Percentiles rank a stretch among this genome's conserved stretches.
phyloP scores from a whole-genome alignment of 73 alveolate genomes.

The Blepharisma stoltei region DNA sequence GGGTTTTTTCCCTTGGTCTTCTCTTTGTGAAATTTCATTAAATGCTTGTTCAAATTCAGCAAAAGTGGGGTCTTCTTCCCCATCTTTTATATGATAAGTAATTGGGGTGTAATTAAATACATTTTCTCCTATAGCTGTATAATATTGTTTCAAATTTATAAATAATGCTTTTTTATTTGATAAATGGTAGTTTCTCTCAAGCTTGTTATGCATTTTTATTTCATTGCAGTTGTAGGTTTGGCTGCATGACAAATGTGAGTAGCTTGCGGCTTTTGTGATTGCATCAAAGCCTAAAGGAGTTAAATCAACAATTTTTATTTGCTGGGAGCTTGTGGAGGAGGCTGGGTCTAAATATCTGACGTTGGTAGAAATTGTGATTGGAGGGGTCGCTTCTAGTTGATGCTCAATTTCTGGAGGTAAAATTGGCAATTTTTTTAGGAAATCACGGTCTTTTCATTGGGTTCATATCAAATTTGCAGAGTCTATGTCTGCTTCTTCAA shows the following conservation, averaged over 20 bases:
- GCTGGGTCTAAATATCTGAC: background rate
- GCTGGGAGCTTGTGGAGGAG: background rate
- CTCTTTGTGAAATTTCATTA: conserved; percentile 13
- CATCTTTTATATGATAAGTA: conserved; percentile 28
- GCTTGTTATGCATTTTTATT: conserved; percentile 16
- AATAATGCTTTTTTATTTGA: conserved; percentile 37
- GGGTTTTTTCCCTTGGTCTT: conserved; percentile 28
- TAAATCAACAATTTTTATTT: background rate
- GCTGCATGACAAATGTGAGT: conserved; percentile 30
- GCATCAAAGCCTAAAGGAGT: background rate
- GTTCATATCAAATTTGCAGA: conserved; percentile 56
- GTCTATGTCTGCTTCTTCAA: conserved; percentile 32
- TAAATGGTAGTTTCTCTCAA: conserved; percentile 27
- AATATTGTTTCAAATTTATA: conserved; percentile 73
- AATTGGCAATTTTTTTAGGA: background rate
- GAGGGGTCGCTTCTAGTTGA: background rate
- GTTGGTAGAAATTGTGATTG: background rate
- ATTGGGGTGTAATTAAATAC: conserved; percentile 24
- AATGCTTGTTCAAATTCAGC: conserved; percentile 28
- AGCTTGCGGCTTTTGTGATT: conserved; percentile 13
- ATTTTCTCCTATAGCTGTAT: conserved; percentile 54
- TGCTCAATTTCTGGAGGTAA: background rate
- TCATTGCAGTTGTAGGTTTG: conserved; percentile 37
- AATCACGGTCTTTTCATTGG: conserved; percentile 7
- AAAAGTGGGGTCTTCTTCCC: conserved; percentile 22